Conservation (phyloP, 208 protist genomes). For the Leishmania gerbilli region DNA sequence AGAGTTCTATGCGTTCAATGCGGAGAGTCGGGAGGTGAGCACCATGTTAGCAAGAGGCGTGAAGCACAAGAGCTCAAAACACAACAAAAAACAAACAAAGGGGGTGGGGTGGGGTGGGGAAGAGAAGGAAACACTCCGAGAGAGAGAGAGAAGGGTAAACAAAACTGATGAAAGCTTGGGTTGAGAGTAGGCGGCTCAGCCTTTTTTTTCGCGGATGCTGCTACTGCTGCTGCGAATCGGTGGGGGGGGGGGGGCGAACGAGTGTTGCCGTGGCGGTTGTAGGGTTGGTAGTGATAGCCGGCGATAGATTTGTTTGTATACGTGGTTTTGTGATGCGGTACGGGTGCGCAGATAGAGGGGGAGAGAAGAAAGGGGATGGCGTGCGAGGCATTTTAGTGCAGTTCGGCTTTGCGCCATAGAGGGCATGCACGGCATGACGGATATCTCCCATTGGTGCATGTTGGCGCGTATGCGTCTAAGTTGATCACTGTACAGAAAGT, state of each 20-base stretch:
- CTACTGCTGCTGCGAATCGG: too few species aligned
- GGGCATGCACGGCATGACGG: background rate
- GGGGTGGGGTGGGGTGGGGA: background rate
- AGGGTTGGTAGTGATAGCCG: background rate
- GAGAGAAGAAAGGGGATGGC: background rate
- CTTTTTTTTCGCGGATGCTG: background rate
- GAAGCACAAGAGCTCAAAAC: background rate
- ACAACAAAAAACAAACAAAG: constrained; percentile 6
- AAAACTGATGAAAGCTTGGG: constrained; percentile 20
- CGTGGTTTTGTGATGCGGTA: background rate
- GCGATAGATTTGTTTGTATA: background rate
- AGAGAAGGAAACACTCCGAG: background rate
- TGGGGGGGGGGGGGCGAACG: background rate
- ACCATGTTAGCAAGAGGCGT: constrained; percentile 8
- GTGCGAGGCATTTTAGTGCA: background rate
- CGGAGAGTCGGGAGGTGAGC: constrained; percentile 1
- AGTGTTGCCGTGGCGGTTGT: background rate
- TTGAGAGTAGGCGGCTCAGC: background rate
- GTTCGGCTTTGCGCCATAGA: background rate
- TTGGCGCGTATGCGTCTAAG: background rate
- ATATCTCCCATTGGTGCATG: background rate
- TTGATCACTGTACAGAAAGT: background rate
- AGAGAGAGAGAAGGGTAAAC: constrained; percentile 5
- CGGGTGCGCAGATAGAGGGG: background rate
- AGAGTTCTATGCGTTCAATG: constrained; percentile 3